Conservation (phyloP, 1,139 yeast species). For the Yamadazyma spencermartinsiae region DNA sequence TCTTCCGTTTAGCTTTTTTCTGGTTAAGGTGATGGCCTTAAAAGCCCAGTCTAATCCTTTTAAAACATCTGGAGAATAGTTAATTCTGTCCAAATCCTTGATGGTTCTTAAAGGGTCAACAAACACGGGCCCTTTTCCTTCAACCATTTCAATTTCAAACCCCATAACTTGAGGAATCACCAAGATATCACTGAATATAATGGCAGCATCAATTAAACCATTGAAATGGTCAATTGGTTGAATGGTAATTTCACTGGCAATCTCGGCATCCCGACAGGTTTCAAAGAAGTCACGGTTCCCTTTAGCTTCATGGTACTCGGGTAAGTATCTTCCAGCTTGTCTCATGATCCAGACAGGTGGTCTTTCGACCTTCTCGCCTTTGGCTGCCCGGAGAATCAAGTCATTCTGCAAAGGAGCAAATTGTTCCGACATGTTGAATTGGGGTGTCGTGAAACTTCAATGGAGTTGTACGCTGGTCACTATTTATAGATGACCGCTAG, state of each 20-base stretch:
- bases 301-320: slow-evolving; percentile 90
- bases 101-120: slow-evolving; percentile 82
- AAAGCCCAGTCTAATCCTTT: slow-evolving; percentile 92
- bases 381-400: slow-evolving; percentile 84
- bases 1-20: slow-evolving; percentile 80
- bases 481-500: too few species aligned
- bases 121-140: slow-evolving; percentile 93
- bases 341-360: slow-evolving; percentile 99
- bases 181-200: slow-evolving; percentile 90
- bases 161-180: slow-evolving; percentile 99
- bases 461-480: neutral
- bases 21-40: slow-evolving; percentile 83
- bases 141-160: slow-evolving; percentile 89
- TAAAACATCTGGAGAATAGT: slow-evolving; percentile 64
- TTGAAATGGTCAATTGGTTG: slow-evolving; percentile 91
- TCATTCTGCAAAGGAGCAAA: slow-evolving; percentile 84
- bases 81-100: slow-evolving; percentile 60
- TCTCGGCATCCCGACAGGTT: slow-evolving; percentile 89
- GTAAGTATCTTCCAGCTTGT: slow-evolving; percentile 86
- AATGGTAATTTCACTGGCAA: slow-evolving; percentile 90
- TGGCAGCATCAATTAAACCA: slow-evolving; percentile 93
- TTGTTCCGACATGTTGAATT: slow-evolving; percentile 7
- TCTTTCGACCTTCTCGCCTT: slow-evolving; percentile 80
- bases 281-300: slow-evolving; percentile 89
- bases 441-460: neutral